Conservation (phyloP, 495 filamentous ascomycete species). For the Ramalina peruviana region DNA sequence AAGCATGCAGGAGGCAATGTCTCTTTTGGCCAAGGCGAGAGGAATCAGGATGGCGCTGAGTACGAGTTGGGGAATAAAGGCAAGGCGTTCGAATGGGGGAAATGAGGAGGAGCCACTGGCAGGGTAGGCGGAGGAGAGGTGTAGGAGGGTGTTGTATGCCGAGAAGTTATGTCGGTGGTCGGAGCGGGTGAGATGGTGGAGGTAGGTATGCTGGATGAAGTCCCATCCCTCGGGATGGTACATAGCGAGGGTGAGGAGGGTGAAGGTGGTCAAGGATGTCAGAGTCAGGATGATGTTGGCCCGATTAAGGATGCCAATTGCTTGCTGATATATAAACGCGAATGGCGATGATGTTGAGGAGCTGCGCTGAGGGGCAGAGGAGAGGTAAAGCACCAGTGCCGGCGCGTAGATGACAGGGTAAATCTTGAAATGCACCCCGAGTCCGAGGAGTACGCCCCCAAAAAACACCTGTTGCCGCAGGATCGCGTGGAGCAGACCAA, state of each 20-base stretch:
- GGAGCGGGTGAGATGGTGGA: constrained; percentile 83
- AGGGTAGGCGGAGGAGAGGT: constrained; percentile 51
- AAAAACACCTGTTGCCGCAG: constrained; percentile 40
- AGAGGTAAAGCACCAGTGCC: constrained; percentile 65
- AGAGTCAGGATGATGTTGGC: constrained; percentile 46
- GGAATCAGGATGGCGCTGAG: constrained; percentile 68
- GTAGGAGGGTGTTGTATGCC: constrained; percentile 83
- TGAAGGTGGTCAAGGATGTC: constrained; percentile 55
- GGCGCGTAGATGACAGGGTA: constrained; percentile 92
- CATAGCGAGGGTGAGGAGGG: constrained; percentile 61
- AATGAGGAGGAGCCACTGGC: constrained; percentile 20
- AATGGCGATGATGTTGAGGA: no score
- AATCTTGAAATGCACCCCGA: constrained; percentile 94
- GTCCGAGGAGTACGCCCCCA: constrained; percentile 63
- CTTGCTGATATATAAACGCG: neutral
- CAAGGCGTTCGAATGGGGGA: constrained; percentile 51
- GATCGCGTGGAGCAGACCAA: constrained; percentile 69
- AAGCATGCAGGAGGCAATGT: constrained; percentile 77
- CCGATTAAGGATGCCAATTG: constrained; percentile 44
- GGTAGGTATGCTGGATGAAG: constrained; percentile 79
- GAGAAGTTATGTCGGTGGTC: constrained; percentile 98
- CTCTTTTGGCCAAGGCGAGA: constrained; percentile 63
- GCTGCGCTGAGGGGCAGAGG: no score
- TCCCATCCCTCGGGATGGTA: constrained; percentile 53
- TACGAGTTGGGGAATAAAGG: constrained; percentile 76